phyloP scores from a whole-genome alignment of 495 filamentous ascomycete species.

The Daldinia concentrica region DNA sequence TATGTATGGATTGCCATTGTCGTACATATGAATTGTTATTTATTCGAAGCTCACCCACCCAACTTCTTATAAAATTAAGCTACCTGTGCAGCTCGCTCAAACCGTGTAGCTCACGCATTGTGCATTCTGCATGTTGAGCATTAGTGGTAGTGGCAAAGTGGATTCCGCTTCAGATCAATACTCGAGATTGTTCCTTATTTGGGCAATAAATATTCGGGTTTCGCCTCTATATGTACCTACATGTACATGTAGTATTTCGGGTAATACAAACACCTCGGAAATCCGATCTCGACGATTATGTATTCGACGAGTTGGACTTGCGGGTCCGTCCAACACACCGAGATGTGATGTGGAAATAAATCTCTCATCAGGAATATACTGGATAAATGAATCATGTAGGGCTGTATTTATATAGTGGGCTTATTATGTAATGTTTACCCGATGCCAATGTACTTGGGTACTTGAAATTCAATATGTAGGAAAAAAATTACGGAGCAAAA shows the following conservation, averaged over 20 bases:
- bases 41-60: not conserved
- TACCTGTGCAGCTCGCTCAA: not conserved
- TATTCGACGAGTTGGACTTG: not conserved
- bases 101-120: constrained; percentile 6
- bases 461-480: not conserved
- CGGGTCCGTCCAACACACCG: not conserved
- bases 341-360: not conserved
- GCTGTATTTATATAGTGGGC: not conserved
- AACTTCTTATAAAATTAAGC: not conserved
- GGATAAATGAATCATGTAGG: not conserved
- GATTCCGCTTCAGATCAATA: not conserved
- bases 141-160: constrained; percentile 26
- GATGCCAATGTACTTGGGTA: not conserved
- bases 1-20: constrained; percentile 4
- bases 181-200: not conserved
- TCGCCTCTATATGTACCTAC: too few relatives aligned
- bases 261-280: constrained; percentile 15
- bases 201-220: not conserved
- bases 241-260: not conserved
- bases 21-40: not conserved
- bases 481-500: constrained; percentile 31
- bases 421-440: constrained; percentile 2
- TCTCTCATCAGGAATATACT: not conserved
- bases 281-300: constrained; percentile 13
- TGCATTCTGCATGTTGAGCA: constrained; percentile 18